Evolutionary conservation across 306 rosid species (phyloP).

Genomic region (Aeschynomene evenia): DNA sequence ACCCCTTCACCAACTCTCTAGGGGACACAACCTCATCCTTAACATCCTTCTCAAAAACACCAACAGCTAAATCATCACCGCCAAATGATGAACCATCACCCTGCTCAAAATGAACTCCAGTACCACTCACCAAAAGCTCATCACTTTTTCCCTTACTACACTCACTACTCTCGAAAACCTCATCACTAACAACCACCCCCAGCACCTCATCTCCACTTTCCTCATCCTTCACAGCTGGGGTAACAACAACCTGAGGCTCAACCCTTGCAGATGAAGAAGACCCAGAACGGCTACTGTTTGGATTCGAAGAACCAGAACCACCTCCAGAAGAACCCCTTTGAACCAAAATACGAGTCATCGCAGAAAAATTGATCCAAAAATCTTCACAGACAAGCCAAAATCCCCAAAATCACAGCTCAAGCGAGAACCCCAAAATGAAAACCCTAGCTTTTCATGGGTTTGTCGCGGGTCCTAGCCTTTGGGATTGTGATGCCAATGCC

Average conservation of each 20-base stretch:
- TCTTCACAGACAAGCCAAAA: no score
- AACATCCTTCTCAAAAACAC: constrained; percentile 38
- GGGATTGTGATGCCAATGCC: constrained; percentile 87
- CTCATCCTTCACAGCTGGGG: constrained; percentile 56
- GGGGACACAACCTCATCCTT: constrained; percentile 40
- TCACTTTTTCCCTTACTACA: constrained; percentile 50
- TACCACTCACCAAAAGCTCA: constrained; percentile 41
- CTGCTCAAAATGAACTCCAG: constrained; percentile 39
- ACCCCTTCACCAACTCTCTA: constrained; percentile 39
- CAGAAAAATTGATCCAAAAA: neutral
- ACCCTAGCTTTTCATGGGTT: constrained; percentile 38
- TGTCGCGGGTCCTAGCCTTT: constrained; percentile 90
- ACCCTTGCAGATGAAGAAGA: constrained; percentile 52
- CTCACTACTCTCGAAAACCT: constrained; percentile 48
- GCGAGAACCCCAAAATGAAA: neutral
- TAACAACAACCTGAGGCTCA: constrained; percentile 47
- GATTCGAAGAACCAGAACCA: constrained; percentile 64
- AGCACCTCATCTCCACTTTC: constrained; percentile 52
- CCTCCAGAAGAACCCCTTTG: constrained; percentile 67
- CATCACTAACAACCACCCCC: constrained; percentile 46
- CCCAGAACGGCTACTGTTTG: constrained; percentile 41
- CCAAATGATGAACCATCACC: constrained; percentile 31
- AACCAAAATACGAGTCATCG: constrained; percentile 78
- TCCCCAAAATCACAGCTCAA: no score
- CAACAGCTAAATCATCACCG: constrained; percentile 31